Percentiles rank a stretch among this genome's conserved stretches.
These are phyloP conservation scores for Linaria vulgaris DNA, from an alignment of 257 asterid species.

Conservation along the genomic window DNA sequence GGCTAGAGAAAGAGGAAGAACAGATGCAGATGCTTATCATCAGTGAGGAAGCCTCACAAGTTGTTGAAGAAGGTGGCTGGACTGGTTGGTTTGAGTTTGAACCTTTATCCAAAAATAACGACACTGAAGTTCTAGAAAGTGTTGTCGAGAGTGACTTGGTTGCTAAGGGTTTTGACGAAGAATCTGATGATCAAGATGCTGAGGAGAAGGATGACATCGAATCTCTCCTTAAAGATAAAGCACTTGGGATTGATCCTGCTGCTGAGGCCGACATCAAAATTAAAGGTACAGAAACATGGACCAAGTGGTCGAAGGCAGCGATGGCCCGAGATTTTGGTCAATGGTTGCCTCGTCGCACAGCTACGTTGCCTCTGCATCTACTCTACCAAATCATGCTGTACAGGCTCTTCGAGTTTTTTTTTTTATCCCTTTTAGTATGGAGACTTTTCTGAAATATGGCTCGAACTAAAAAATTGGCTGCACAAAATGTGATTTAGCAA, in stretches of 20 bases:
- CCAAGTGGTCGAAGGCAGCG: conserved; percentile 84
- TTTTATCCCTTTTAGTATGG: neutral
- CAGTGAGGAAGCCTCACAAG: conserved; percentile 54
- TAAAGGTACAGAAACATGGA: conserved; percentile 77
- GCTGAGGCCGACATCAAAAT: conserved; percentile 70
- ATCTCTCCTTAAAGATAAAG: conserved; percentile 73
- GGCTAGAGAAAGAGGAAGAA: conserved; percentile 96
- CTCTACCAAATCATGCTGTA: neutral
- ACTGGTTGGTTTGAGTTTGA: conserved; percentile 97
- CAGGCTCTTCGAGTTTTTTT: neutral
- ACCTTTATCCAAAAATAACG: conserved; percentile 53
- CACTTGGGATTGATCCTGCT: conserved; percentile 81
- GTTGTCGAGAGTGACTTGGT: conserved; percentile 37
- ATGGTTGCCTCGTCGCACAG: conserved; percentile 83
- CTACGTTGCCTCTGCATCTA: conserved; percentile 25
- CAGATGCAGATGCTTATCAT: conserved; percentile 67
- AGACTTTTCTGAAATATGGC: neutral
- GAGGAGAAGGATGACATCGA: conserved; percentile 78
- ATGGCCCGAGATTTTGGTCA: conserved; percentile 57
- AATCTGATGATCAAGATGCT: conserved; percentile 43
- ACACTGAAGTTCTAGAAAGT: conserved; percentile 41
- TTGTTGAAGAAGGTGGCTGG: conserved; percentile 91
- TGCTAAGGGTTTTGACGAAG: conserved; percentile 56
- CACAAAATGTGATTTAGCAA: neutral
- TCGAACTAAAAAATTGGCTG: conserved; percentile 17